Evolutionary conservation across 768 basidiomycete species (phyloP).

Genomic region (Russula lepida): DNA sequence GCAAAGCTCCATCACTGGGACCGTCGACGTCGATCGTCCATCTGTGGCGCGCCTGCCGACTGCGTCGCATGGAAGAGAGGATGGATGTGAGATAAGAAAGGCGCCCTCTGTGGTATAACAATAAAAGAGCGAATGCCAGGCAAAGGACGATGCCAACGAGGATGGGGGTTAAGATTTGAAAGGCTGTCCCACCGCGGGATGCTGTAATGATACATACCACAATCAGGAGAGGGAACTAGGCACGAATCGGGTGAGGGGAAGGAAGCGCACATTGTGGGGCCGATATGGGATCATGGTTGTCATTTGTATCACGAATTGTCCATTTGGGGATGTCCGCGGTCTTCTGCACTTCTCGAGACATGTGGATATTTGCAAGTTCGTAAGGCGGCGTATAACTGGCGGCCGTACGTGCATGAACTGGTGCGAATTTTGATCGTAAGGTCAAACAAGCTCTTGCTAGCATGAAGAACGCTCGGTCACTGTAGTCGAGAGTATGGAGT

Average conservation of each 20-base stretch:
- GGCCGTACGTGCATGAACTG: not conserved
- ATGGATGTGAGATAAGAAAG: not conserved
- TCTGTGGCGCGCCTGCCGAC: not conserved
- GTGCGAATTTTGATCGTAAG: not conserved
- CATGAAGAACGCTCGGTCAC: not conserved
- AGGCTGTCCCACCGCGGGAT: not conserved
- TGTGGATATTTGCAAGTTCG: not conserved
- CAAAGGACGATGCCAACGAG: not conserved
- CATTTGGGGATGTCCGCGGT: constrained; percentile 3
- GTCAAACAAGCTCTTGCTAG: not conserved
- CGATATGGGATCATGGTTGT: not conserved
- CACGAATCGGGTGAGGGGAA: not conserved
- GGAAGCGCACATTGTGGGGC: constrained; percentile 8
- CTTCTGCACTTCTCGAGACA: not conserved
- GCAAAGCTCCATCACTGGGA: not conserved
- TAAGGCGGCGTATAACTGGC: not conserved
- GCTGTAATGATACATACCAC: constrained; percentile 15
- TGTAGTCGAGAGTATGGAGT: not conserved
- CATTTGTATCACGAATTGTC: constrained; percentile 2
- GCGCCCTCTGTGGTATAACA: constrained; percentile 1
- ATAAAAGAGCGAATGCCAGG: not conserved
- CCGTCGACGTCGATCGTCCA: not conserved
- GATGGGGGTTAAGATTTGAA: constrained; percentile 14
- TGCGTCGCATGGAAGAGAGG: constrained; percentile 2
- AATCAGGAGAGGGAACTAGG: constrained; percentile 3